Base-by-base conservation (phyloP, 148 eudicot genomes). In the Silene uniflora region DNA sequence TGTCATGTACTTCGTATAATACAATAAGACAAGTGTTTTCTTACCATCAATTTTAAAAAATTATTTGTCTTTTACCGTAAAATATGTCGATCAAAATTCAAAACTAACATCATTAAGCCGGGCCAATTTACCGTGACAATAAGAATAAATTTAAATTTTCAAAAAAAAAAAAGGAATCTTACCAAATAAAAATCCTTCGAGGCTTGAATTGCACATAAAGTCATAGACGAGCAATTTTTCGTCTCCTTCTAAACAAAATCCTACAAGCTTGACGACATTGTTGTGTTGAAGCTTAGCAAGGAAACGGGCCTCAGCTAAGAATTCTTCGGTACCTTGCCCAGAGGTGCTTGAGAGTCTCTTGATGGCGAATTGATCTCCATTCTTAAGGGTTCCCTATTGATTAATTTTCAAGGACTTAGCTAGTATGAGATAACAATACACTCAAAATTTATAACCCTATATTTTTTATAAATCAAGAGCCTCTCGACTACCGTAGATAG, bases 161-260 rank as follows among this genome's bases (percentile, higher is more conserved):
- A 22, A 59, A 17, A 19, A 9, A 59, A 22, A 1, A 22, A n/a
- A n/a, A n/a, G n/a, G n/a, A n/a, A n/a, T n/a, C 10, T 67, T 85
- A 90, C 98, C 96, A 65, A 88, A 90, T 25, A 90, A 80, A 66
- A 78, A 83, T 2, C 81, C 75, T 66, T 90, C 96, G 12, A 93
- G 87, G 84, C 96, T 90, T 81, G 78, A 78, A 78, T 90, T 93
- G 0, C 87, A 83, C 25, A 90, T 84, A 24, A 75, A 90, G 78
- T 92, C 95, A 58, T 90, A 92, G 18, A 90, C 93, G 76, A 92
- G 87, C 5, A 92, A 83, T 78, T 93, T 92, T 75, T 92, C 98
- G 0, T 87, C 89, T 59, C 90, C 91, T 85, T 88, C 88, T 3
- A 83, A 80, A 82, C 91, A 87, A 49, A 91, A 89, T 24, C 96